A percentile compares a stretch with the other conserved stretches of the same genome.
Conservation (phyloP, 805 yeast genomes). For the Pichia thaimueangensis region DNA sequence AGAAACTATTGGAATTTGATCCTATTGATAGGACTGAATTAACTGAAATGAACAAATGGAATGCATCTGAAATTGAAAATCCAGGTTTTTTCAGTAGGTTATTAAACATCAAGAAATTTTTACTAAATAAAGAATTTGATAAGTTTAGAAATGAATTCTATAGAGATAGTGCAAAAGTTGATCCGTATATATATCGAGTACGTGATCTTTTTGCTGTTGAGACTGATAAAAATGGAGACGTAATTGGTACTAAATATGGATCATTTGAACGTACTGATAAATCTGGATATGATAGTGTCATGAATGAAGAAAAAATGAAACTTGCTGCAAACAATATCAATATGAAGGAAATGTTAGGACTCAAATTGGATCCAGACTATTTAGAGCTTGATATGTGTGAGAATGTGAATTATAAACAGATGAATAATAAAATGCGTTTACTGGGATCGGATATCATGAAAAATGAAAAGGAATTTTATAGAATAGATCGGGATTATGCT, state of each 20-base stretch:
- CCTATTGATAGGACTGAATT: slow-evolving; percentile 18
- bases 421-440: background rate
- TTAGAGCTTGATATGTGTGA: slow-evolving; percentile 16
- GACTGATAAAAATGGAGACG: background rate
- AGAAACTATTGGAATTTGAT: slow-evolving; percentile 18
- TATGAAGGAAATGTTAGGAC: background rate
- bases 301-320: background rate
- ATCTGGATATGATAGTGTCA: background rate
- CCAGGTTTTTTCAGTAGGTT: slow-evolving; percentile 2
- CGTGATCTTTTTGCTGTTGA: background rate
- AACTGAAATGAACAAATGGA: slow-evolving; percentile 7
- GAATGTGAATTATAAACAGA: background rate
- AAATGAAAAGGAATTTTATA: slow-evolving; percentile 35
- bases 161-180: slow-evolving; percentile 2
- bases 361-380: slow-evolving; percentile 14
- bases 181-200: background rate
- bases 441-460: slow-evolving; percentile 33
- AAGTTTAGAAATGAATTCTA: slow-evolving; percentile 11
- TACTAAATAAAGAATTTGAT: slow-evolving; percentile 14
- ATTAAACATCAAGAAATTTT: slow-evolving; percentile 1
- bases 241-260: background rate
- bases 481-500: slow-evolving; percentile 36
- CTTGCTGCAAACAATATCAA: background rate
- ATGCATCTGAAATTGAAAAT: slow-evolving; percentile 1
- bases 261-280: background rate